Percentiles rank a stretch among this genome's conserved stretches.
Conservation (phyloP, 768 basidiomycete species). For the Russula virescens region DNA sequence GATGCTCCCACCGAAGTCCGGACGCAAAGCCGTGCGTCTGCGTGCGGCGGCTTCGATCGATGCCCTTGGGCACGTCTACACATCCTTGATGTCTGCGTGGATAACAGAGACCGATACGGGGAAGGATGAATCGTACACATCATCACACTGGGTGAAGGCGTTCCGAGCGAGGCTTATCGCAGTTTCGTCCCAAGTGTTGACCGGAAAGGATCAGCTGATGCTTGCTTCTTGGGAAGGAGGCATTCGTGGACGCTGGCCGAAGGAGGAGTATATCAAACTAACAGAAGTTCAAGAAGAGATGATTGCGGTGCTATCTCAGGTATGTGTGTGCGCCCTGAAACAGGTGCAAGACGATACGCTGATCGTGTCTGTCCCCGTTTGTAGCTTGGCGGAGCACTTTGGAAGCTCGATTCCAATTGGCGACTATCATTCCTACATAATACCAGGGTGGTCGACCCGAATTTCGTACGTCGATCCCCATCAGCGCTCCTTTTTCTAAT, state of each 20-base stretch:
- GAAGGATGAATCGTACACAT: slow-evolving; percentile 10
- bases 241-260: slow-evolving; percentile 48
- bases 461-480: slow-evolving; percentile 38
- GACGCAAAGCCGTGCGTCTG: slow-evolving; percentile 43
- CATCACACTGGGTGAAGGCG: slow-evolving; percentile 27
- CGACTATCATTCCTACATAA: slow-evolving; percentile 36
- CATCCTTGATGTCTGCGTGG: slow-evolving; percentile 39
- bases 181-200: slow-evolving; percentile 32
- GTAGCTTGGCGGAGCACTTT: slow-evolving; percentile 40
- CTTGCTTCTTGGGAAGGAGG: slow-evolving; percentile 44
- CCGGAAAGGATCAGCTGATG: slow-evolving; percentile 32
- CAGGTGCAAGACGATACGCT: slow-evolving; percentile 1
- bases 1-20: slow-evolving; percentile 48
- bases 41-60: slow-evolving; percentile 39
- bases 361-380: background rate
- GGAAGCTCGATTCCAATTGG: slow-evolving; percentile 40
- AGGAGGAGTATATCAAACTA: slow-evolving; percentile 41
- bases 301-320: slow-evolving; percentile 36
- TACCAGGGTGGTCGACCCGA: slow-evolving; percentile 49
- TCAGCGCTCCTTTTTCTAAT: background rate
- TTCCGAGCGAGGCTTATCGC: slow-evolving; percentile 32
- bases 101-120: slow-evolving; percentile 26
- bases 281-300: slow-evolving; percentile 39
- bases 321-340: slow-evolving; percentile 20
- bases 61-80: slow-evolving; percentile 40